Base-by-base conservation (phyloP, 139 green algal species). In the Axilococcus clingmanii region DNA sequence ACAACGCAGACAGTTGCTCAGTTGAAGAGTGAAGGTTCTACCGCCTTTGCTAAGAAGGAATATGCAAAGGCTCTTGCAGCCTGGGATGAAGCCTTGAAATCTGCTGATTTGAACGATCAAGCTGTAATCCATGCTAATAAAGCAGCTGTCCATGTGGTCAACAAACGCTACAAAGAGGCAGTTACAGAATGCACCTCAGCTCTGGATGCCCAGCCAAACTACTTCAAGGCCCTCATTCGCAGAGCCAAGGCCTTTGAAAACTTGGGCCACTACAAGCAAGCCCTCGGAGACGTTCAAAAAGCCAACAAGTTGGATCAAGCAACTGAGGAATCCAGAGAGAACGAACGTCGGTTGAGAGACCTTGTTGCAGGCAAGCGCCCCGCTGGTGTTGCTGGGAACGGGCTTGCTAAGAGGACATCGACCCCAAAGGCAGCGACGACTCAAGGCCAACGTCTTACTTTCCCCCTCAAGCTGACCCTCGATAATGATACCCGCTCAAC, bases 91-190 rank as follows among this genome's bases (percentile, higher is more conserved):
- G 86, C 83, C 1, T 48, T 84, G 27, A 79, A 76, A 46, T 29
- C 77, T 41, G 48, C 83, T 42, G 57, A 71, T 1, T 48, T 57
- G n/a, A 5, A 63, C 4, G 85, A 92, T 38, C 53, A 59, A 22
- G 68, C 75, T 1, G 67, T 89, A 34, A 63, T 93, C 44, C 68
- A 82, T 52, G 70, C 59, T 69, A 89, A 89, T 61, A 87, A 84
- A 59, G 82, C 81, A 4, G 82, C 78, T 14, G 93, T 84, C 75
- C 79, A 76, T 53, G 77, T 88, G 40, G 72, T 79, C 38, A 47
- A 71, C 35, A 81, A 80, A 52, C 75, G 63, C 69, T 86, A 75
- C 66, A 88, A 93, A 62, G 82, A 93, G 11, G 83, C 85, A 1
- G 70, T 82, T 7, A 79, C 78, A 41, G 81, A 88, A 58, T 91